Evolutionary conservation across 441 rosid species (phyloP), one percentile per base, ranked within the genome.

Genomic region (Erodium chrysanthum): DNA sequence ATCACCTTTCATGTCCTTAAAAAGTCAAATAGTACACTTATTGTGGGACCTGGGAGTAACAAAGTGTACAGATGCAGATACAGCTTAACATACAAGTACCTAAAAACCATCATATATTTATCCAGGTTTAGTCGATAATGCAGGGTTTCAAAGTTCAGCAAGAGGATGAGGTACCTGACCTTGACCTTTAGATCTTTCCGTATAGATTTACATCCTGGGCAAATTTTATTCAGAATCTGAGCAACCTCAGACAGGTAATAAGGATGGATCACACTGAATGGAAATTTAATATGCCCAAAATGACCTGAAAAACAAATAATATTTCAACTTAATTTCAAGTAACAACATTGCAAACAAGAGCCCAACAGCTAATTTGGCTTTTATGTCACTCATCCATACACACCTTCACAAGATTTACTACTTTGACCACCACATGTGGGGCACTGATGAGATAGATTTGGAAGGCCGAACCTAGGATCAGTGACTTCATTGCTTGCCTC

Each of bases 151-250:
- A 58, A 58, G 63, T 22, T 58, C 31, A 58, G 63, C 25, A 66
- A 66, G 29, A 50, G 35, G 22, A 65, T 33, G 75, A 68, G 80
- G 70, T 71, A 76, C 77, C 84, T 76, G 77, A 88, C 97, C 99
- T 89, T 89, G 75, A 69, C 74, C 77, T 75, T 71, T 66, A 72
- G 35, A 70, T 84, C 84, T 76, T 85, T 79, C 75, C 88, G 75
- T 27, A 85, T 61, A 71, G 95, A 79, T 83, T 86, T 90, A 81
- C 98, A 95, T 44, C 86, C 88, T 5, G 99, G 98, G 69, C 99
- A 95, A 70, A 86, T 75, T 75, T 84, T 84, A 70, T 95, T 95
- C 66, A 95, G 65, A 66, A 95, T 65, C 27, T 84, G 72, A 5
- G 81, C 85, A 71, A 90, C 82, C 76, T 95, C 96, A 0, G 95